Evolutionary conservation across 1,284 basidiomycete species (phyloP).

Genomic region (Apiotrichum brassicae): DNA sequence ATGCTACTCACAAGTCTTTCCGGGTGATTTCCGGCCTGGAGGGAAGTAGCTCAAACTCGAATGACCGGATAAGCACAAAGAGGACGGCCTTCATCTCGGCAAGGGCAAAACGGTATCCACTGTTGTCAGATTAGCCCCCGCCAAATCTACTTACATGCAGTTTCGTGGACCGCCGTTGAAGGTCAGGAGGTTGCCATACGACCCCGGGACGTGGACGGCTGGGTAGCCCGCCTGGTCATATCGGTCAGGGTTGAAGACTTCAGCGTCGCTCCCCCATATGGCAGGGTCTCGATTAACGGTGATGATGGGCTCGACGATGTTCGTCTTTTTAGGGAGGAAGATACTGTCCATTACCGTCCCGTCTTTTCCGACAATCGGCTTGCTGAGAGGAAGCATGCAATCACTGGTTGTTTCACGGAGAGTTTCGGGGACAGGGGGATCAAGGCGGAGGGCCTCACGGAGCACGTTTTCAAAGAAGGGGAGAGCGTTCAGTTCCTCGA

Average conservation of each 20-base stretch:
- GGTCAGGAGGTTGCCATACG: constrained; percentile 55
- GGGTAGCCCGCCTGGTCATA: constrained; percentile 25
- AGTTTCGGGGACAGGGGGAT: constrained; percentile 60
- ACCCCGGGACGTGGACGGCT: constrained; percentile 49
- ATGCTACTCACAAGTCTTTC: constrained; percentile 29
- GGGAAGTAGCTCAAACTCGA: constrained; percentile 49
- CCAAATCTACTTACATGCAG: constrained; percentile 48
- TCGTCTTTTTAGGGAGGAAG: background rate
- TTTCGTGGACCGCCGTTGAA: constrained; percentile 58
- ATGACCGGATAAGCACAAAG: constrained; percentile 53
- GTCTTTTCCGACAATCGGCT: constrained; percentile 40
- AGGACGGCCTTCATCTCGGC: constrained; percentile 57
- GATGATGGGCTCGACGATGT: background rate
- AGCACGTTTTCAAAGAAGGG: constrained; percentile 60
- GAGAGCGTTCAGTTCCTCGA: constrained; percentile 46
- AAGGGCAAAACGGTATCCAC: constrained; percentile 59
- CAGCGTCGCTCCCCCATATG: constrained; percentile 62
- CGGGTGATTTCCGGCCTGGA: constrained; percentile 32
- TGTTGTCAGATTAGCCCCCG: constrained; percentile 1
- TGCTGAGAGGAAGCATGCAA: constrained; percentile 56
- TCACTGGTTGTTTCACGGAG: constrained; percentile 57
- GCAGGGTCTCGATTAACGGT: constrained; percentile 28
- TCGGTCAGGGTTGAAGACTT: constrained; percentile 59
- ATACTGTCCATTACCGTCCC: constrained; percentile 38
- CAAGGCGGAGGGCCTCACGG: constrained; percentile 61